Conservation (phyloP, 2,329 filamentous ascomycete species). For the Pezicula radicicola region DNA sequence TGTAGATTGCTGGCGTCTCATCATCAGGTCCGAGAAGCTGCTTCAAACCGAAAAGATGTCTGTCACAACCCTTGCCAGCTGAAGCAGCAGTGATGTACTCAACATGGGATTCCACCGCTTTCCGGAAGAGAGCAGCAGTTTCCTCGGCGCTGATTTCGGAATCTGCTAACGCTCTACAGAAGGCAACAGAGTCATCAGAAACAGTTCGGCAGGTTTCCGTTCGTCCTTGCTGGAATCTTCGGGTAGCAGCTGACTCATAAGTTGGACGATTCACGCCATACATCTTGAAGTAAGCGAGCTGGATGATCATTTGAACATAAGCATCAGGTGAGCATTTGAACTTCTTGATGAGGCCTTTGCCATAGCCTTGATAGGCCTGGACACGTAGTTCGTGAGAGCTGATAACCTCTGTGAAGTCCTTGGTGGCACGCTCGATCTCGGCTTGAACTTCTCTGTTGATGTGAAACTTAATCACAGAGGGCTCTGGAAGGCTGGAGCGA, state of each 20-base stretch:
- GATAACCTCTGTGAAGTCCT: conserved; percentile 80
- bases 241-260: conserved; percentile 93
- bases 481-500: conserved; percentile 82
- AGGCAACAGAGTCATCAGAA: conserved; percentile 86
- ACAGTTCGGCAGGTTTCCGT: conserved; percentile 95
- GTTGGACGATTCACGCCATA: conserved; percentile 97
- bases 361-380: conserved; percentile 95
- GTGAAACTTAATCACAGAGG: conserved; percentile 73
- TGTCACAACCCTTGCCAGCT: conserved; percentile 90
- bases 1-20: conserved; percentile 77
- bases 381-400: conserved; percentile 86
- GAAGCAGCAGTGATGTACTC: conserved; percentile 89
- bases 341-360: conserved; percentile 98
- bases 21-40: conserved; percentile 80
- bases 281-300: conserved; percentile 98
- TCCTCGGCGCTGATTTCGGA: conserved; percentile 58
- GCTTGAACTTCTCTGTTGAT: conserved; percentile 69
- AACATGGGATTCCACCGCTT: conserved; percentile 76
- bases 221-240: conserved; percentile 92
- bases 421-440: conserved; percentile 75
- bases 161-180: conserved; percentile 85
- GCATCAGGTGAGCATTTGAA: conserved; percentile 98
- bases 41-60: conserved; percentile 97
- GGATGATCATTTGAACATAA: conserved; percentile 98
- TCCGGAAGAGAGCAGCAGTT: conserved; percentile 73